Conservation (phyloP, 1,284 basidiomycete genomes). For the Mycena sp. region DNA sequence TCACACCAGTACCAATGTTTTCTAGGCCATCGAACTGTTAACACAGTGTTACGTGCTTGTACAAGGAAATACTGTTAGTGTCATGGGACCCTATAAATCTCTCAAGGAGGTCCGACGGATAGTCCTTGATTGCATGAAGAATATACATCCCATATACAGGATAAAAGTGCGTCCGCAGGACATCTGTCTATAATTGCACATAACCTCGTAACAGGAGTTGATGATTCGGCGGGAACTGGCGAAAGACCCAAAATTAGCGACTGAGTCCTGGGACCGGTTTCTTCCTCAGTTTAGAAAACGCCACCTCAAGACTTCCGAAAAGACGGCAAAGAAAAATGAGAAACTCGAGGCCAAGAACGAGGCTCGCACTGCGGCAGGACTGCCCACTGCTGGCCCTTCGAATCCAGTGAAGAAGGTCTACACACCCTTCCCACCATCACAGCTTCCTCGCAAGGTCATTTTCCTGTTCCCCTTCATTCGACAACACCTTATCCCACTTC, state of each 20-base stretch:
- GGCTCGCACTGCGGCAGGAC: constrained; percentile 68
- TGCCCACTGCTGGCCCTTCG: constrained; percentile 50
- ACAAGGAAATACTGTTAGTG: constrained; percentile 97
- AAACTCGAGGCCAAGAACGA: constrained; percentile 62
- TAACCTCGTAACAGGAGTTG: constrained; percentile 72
- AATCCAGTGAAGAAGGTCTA: constrained; percentile 93
- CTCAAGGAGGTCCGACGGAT: constrained; percentile 97
- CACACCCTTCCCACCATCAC: constrained; percentile 98
- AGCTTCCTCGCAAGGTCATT: constrained; percentile 87
- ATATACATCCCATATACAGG: constrained; percentile 98
- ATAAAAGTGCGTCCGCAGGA: constrained; percentile 80
- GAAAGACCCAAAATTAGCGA: constrained; percentile 96
- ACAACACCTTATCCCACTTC: background rate
- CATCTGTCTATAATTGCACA: constrained; percentile 9
- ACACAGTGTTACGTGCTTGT: constrained; percentile 98
- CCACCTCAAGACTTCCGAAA: constrained; percentile 92
- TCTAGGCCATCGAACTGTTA: constrained; percentile 94
- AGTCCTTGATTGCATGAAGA: constrained; percentile 98
- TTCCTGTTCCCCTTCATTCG: background rate
- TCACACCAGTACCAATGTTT: constrained; percentile 2
- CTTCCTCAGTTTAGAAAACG: constrained; percentile 95
- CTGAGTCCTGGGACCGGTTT: constrained; percentile 97
- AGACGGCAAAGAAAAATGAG: constrained; percentile 89
- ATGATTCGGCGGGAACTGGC: constrained; percentile 99
- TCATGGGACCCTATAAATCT: constrained; percentile 96